Base-by-base conservation (phyloP, 768 basidiomycete species). In the Rhizopogon sp. region DNA sequence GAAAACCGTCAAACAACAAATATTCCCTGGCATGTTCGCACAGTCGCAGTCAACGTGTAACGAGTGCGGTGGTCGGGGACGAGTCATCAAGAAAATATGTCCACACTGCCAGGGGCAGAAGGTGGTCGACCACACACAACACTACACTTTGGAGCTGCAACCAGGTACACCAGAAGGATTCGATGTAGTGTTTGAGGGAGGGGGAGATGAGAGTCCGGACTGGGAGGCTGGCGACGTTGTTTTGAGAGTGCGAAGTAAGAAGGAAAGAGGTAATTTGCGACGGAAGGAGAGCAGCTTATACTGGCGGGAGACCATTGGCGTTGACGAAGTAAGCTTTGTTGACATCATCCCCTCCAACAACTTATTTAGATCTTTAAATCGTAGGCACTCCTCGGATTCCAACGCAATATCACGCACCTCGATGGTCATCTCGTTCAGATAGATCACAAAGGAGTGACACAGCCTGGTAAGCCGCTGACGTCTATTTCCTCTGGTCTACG, bases 1-100 rank as follows among this genome's bases (percentile, higher is more conserved):
- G 52, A 88, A 90, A 65, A 69, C 97, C 22, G 81, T 86, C 46
- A 86, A 91, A 53, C 93, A 97, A 66, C 97, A 74, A 74, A 90
- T 99, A 57, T 95, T 96, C 79, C 94, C 95, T 2, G 95, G 94
- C 25, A 97, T 97, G 95, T 90, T 87, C 64, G 89, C 92, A 0
- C 91, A 95, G 69, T 84, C 84, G 11, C 92, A 95, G 72, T 77
- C 81, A 42, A 83, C 88, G 53, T 95, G 88, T 71, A 85, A 84
- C 53, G 84, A 90, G 40, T 98, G 96, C 66, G 77, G 79, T 45
- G 96, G 96, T 3, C 85, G 88, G 40, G 93, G 95, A 10, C 84
- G 80, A 58, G 75, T 86, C 47, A 89, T 98, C 65, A 82, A 79
- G 60, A 83, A 82, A 57, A 73, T 76, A 43, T 99, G 97, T 63